Conservation (phyloP, 2,329 filamentous ascomycete genomes). For the Escovopsis sp. region DNA sequence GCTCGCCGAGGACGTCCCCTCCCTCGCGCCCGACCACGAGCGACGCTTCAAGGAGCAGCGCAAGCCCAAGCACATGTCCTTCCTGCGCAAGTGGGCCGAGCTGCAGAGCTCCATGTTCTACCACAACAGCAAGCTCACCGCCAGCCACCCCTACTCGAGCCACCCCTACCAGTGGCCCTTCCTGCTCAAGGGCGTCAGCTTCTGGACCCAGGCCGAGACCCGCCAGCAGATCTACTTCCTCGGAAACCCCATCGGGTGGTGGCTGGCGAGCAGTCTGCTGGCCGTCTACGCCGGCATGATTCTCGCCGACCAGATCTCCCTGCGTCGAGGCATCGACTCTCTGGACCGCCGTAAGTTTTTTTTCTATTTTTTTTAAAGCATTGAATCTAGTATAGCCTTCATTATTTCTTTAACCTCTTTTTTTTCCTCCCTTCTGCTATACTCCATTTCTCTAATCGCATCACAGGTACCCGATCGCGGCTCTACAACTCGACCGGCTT, state of each 20-base stretch:
- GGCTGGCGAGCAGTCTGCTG: conserved; percentile 81
- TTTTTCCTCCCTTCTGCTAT: not conserved
- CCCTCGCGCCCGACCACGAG: conserved; percentile 52
- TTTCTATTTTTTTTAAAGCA: not conserved
- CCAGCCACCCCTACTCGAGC: conserved; percentile 90
- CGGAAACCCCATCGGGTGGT: conserved; percentile 94
- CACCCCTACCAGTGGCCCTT: conserved; percentile 97
- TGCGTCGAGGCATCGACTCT: conserved; percentile 84
- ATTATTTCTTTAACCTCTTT: conserved; percentile 10
- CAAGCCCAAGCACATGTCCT: conserved; percentile 71
- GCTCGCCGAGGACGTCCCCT: conserved; percentile 85
- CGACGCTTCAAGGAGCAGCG: conserved; percentile 64
- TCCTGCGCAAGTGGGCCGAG: conserved; percentile 90
- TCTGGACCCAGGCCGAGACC: conserved; percentile 96
- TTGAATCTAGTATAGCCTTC: conserved; percentile 10
- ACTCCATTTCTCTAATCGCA: not conserved
- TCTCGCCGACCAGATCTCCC: conserved; percentile 81
- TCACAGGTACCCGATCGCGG: conserved; percentile 67
- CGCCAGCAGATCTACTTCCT: conserved; percentile 97
- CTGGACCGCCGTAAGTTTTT: conserved; percentile 71
- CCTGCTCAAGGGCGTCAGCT: conserved; percentile 89
- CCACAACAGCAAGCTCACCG: conserved; percentile 96
- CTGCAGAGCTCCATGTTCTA: conserved; percentile 97
- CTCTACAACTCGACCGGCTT: conserved; percentile 98
- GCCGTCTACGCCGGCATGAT: conserved; percentile 90